These are phyloP conservation scores for Fagopyrum tataricum DNA, from an alignment of 148 eudicot species.

Conservation along the genomic window DNA sequence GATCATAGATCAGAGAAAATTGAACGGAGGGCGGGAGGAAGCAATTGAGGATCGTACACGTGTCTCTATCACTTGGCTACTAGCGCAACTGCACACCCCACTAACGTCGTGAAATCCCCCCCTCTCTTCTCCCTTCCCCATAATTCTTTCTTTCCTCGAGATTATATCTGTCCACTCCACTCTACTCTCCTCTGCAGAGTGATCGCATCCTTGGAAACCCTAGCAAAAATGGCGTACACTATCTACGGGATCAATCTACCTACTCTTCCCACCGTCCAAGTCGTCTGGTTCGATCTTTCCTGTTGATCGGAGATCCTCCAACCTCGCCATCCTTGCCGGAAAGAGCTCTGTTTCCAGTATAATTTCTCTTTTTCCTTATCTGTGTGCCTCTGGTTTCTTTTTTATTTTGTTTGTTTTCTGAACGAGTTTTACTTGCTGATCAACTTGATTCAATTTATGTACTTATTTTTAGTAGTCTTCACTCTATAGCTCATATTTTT, in stretches of 20 bases:
- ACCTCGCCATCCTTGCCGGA: slow-evolving; percentile 24
- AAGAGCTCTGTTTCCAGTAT: slow-evolving; percentile 31
- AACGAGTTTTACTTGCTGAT: too few relatives aligned
- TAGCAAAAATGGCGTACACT: slow-evolving; percentile 48
- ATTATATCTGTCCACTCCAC: slow-evolving; percentile 11
- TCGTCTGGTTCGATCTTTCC: slow-evolving; percentile 25
- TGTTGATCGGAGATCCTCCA: slow-evolving; percentile 24
- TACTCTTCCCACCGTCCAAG: slow-evolving; percentile 32
- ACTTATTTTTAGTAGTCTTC: too few relatives aligned
- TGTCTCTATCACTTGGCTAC: background rate
- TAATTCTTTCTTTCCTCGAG: slow-evolving; percentile 19
- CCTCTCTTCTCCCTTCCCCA: background rate
- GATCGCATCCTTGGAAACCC: background rate
- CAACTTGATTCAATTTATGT: too few relatives aligned
- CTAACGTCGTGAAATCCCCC: slow-evolving; percentile 5
- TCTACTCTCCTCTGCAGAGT: background rate
- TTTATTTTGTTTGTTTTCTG: background rate
- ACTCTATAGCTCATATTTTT: too few relatives aligned
- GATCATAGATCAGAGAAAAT: background rate
- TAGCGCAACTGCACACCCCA: slow-evolving; percentile 14
- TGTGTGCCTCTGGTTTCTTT: background rate
- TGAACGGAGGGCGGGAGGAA: slow-evolving; percentile 2
- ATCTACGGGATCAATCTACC: slow-evolving; percentile 55
- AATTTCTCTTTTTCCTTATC: background rate
- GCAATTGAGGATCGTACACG: background rate